Base-by-base conservation (phyloP, 2,329 filamentous ascomycete species). In the Clonostachys rhizophaga region DNA sequence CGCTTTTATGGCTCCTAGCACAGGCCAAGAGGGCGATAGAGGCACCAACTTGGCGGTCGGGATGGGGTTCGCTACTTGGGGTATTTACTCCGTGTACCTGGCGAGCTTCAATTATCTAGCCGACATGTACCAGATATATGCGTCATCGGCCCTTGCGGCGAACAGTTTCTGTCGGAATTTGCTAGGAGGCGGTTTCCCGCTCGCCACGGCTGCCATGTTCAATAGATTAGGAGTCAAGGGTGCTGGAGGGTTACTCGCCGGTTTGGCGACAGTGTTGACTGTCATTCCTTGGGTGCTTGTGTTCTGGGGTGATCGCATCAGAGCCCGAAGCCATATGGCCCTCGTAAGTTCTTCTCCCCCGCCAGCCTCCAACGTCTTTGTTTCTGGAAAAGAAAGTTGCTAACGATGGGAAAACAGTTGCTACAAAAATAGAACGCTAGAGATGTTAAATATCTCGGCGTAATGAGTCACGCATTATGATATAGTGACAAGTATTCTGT, bases 21-120 rank as follows among this genome's bases (percentile, higher is more conserved):
- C 55, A 17, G 52, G 52, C 12, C n/a, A 20, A 13, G 41, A 40
- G 2, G 47, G 42, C 12, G 47, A 49, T n/a, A n/a, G 13, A 37
- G 56, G 57, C 11, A 61, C 66, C 40, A 51, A 56, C 0, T 55
- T 59, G 18, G 62, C 64, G 0, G 65, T 92, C 4, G 86, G 83
- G 1, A 75, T 96, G 34, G 81, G 76, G 1, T 79, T 90, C 49
- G 84, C 89, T 0, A 92, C 87, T 0, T 87, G 92, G 73, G 86
- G 91, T 30, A 95, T 96, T 53, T 92, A 89, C 63, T 85, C 82
- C 39, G 83, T 96, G 35, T 95, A 95, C 60, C 76, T 96, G 2
- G 86, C 91, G 4, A 88, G 90, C 0, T 96, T 96, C 70, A 96
- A 96, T 62, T 96, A 95, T 56, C 76, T 96, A 2, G 90, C 91